phyloP scores from a whole-genome alignment of 176 grass and related monocot genomes.

The Zea luxurians region DNA sequence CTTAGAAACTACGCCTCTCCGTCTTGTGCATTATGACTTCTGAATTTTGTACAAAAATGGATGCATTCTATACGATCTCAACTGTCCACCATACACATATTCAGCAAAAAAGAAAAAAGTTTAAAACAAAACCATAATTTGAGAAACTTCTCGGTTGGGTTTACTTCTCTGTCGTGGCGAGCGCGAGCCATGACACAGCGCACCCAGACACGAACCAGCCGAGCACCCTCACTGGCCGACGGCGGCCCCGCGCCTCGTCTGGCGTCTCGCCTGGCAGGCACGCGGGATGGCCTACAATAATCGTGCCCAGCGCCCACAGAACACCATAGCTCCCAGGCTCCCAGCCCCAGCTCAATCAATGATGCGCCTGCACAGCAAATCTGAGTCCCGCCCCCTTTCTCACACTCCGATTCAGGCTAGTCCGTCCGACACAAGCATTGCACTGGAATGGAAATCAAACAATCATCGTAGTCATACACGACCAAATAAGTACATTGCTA shows the following conservation, averaged over 20 bases:
- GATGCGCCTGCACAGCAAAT: slow-evolving; percentile 36
- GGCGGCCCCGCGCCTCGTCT: slow-evolving; percentile 27
- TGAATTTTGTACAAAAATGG: too few relatives aligned
- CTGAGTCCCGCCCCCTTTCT: background rate
- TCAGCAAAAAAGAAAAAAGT: too few relatives aligned
- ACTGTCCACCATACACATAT: too few relatives aligned
- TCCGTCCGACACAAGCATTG: background rate
- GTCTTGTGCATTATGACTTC: too few relatives aligned
- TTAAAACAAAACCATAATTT: too few relatives aligned
- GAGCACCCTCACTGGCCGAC: background rate
- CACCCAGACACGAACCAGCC: background rate
- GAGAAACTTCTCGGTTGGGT: too few relatives aligned
- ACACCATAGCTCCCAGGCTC: background rate
- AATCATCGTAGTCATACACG: slow-evolving; percentile 31
- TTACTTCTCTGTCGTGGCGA: too few relatives aligned
- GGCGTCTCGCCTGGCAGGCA: slow-evolving; percentile 9
- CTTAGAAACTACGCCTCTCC: too few relatives aligned
- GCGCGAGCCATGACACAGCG: background rate
- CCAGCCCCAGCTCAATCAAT: slow-evolving; percentile 7
- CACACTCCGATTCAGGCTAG: background rate
- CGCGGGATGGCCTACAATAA: slow-evolving; percentile 39
- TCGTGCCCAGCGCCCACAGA: slow-evolving; percentile 32
- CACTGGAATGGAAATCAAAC: slow-evolving; percentile 22
- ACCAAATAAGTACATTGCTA: slow-evolving; percentile 55
- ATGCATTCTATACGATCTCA: too few relatives aligned